phyloP scores from a whole-genome alignment of 208 protist genomes.

The Leishmania mexicana region DNA sequence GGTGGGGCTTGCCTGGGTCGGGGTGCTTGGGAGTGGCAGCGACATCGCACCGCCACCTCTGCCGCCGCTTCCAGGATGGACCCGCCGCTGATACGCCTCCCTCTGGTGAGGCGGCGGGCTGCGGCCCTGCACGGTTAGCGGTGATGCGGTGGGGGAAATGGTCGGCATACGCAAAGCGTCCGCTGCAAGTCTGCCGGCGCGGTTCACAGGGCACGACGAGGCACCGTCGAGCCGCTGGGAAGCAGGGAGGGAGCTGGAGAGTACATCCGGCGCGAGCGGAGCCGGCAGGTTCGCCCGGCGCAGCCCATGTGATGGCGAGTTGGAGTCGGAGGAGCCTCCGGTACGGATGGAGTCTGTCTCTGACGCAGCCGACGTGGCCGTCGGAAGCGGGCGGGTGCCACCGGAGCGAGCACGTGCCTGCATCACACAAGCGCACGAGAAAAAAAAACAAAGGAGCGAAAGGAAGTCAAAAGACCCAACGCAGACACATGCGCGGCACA shows the following conservation, averaged over 20 bases:
- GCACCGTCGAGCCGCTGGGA: slow-evolving; percentile 4
- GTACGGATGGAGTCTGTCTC: slow-evolving; percentile 4
- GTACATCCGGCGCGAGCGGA: slow-evolving; percentile 9
- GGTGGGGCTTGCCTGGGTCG: neutral
- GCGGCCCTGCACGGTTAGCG: slow-evolving; percentile 6
- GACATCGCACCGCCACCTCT: neutral
- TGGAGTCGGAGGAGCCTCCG: slow-evolving; percentile 5
- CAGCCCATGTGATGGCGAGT: neutral
- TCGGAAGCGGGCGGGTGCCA: slow-evolving; percentile 1
- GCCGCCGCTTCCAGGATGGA: neutral
- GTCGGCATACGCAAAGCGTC: slow-evolving; percentile 15
- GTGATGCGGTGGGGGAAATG: slow-evolving; percentile 6
- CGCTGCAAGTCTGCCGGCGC: neutral
- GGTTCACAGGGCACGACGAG: slow-evolving; percentile 14
- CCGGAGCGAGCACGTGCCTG: slow-evolving; percentile 18
- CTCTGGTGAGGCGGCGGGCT: slow-evolving; percentile 12
- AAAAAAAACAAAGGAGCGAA: neutral
- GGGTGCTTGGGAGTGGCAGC: neutral
- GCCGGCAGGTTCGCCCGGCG: slow-evolving; percentile 13
- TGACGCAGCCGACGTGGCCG: neutral
- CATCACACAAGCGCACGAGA: slow-evolving; percentile 10
- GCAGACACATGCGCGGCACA: neutral
- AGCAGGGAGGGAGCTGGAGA: slow-evolving; percentile 6
- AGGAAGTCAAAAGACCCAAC: too few species aligned
- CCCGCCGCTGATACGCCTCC: neutral